A percentile compares a stretch with the other conserved stretches of the same genome.
phyloP scores from a whole-genome alignment of 371 early-diverging fungal genomes.

The Encephalitozoon romaleae region DNA sequence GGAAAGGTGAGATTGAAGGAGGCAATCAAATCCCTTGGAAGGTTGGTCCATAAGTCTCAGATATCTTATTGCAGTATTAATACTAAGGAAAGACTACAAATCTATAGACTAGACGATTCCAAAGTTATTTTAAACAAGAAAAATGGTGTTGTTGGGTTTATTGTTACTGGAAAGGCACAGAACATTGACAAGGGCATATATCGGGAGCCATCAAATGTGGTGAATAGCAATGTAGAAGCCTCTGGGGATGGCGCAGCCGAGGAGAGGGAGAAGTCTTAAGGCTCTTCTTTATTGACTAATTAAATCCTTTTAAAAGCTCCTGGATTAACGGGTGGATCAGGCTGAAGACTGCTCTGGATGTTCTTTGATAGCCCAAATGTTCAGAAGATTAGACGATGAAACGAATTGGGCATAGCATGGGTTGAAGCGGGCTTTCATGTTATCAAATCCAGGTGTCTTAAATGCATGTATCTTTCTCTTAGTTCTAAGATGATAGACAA shows the following conservation, averaged over 20 bases:
- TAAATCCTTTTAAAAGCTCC: neutral
- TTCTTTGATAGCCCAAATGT: neutral
- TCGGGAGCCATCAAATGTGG: neutral
- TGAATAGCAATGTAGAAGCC: neutral
- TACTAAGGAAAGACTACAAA: neutral
- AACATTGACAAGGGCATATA: neutral
- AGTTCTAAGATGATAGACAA: conserved; percentile 19
- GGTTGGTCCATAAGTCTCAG: neutral
- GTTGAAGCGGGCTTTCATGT: conserved; percentile 1
- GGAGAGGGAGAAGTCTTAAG: neutral
- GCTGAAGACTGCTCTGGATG: neutral
- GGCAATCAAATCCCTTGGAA: neutral
- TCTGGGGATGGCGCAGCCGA: neutral
- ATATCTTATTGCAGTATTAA: conserved; percentile 4
- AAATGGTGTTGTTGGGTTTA: conserved; percentile 12
- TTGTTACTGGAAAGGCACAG: conserved; percentile 10
- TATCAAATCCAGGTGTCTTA: neutral
- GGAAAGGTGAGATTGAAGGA: neutral
- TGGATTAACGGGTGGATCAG: neutral
- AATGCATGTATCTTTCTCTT: conserved; percentile 1
- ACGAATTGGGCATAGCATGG: conserved; percentile 23
- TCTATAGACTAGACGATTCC: neutral
- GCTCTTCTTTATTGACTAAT: neutral
- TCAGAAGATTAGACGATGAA: neutral
- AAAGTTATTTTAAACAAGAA: conserved; percentile 19